Conservation (phyloP, 2,329 filamentous ascomycete species). For the Trichoderma koningiopsis region DNA sequence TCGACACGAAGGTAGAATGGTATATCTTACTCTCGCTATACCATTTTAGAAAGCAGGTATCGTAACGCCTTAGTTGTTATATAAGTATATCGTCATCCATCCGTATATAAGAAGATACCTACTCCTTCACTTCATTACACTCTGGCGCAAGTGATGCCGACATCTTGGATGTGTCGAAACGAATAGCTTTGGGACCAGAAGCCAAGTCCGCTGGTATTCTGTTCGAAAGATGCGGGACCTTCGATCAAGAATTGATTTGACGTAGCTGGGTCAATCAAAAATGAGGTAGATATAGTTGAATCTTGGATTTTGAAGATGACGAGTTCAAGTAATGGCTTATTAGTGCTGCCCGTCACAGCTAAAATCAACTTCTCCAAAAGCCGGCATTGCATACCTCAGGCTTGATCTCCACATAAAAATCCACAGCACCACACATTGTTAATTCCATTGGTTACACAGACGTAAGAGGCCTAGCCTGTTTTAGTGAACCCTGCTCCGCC, state of each 20-base stretch:
- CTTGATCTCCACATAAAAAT: background rate
- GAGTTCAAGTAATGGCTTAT: background rate
- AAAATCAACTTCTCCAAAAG: background rate
- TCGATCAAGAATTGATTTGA: background rate
- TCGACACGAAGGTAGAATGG: slow-evolving; percentile 25
- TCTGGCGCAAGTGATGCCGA: slow-evolving; percentile 92
- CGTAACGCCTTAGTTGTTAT: slow-evolving; percentile 70
- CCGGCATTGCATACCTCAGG: slow-evolving; percentile 15
- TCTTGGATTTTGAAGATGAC: background rate
- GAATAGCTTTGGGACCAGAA: background rate
- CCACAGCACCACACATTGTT: background rate
- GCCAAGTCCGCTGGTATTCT: background rate
- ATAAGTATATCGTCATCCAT: background rate
- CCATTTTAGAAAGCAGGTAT: slow-evolving; percentile 98
- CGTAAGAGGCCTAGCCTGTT: background rate
- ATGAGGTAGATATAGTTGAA: background rate
- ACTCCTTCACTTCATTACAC: slow-evolving; percentile 97
- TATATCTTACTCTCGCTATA: slow-evolving; percentile 86
- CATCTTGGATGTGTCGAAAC: slow-evolving; percentile 56
- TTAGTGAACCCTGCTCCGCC: slow-evolving; percentile 9
- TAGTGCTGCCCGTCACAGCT: background rate
- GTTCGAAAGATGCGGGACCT: background rate
- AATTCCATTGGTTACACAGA: slow-evolving; percentile 9
- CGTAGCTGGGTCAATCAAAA: background rate
- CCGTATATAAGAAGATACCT: slow-evolving; percentile 37